Conservation (phyloP, 208 protist species). For the Trypanosoma conorhini region DNA sequence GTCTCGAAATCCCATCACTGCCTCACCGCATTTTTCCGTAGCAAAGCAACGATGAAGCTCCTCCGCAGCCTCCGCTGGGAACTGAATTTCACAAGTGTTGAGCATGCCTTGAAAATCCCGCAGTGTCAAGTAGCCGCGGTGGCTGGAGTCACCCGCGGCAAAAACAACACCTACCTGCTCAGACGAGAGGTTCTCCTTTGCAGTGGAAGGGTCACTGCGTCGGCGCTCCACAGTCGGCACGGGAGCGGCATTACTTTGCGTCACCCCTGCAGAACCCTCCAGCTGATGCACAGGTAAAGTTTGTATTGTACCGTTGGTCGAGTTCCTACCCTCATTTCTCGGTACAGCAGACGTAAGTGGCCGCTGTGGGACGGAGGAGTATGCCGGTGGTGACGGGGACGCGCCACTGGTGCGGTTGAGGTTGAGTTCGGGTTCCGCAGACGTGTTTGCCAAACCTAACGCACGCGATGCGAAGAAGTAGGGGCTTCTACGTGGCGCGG, state of each 20-base stretch:
- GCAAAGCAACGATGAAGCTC: constrained; percentile 65
- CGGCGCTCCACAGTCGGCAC: not conserved
- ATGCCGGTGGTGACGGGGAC: not conserved
- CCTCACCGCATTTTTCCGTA: constrained; percentile 20
- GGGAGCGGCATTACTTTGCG: not conserved
- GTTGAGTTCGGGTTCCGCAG: not conserved
- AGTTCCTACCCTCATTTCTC: not conserved
- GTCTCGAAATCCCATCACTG: constrained; percentile 42
- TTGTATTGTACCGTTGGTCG: not conserved
- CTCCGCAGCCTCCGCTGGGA: constrained; percentile 53
- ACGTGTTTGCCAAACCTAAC: constrained; percentile 9
- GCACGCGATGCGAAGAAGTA: constrained; percentile 36
- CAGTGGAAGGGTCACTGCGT: not conserved
- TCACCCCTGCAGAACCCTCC: not conserved
- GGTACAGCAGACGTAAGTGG: constrained; percentile 2
- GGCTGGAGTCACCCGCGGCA: constrained; percentile 29
- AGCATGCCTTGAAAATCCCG: constrained; percentile 64
- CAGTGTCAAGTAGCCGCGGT: constrained; percentile 32
- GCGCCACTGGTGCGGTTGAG: not conserved
- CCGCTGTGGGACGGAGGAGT: not conserved
- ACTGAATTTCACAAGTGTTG: constrained; percentile 49
- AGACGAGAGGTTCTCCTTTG: constrained; percentile 41
- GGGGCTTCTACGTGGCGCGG: constrained; percentile 45
- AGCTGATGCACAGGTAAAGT: not conserved
- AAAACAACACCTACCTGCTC: constrained; percentile 71